A percentile compares a stretch with the other conserved stretches of the same genome.
phyloP scores from a whole-genome alignment of 176 grass and related monocot genomes.

The Zizania latifolia region DNA sequence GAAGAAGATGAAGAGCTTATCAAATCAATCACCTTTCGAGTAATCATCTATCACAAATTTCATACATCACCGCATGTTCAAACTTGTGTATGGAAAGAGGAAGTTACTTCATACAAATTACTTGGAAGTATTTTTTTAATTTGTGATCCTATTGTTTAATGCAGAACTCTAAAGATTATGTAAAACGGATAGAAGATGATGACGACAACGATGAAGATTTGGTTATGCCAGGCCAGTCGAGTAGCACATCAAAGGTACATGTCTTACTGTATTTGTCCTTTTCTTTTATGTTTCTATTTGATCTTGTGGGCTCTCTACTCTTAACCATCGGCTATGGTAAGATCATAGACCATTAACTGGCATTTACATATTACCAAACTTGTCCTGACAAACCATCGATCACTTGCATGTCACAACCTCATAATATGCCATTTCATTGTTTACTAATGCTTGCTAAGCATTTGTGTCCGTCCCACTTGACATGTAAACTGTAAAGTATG shows the following conservation, averaged over 20 bases:
- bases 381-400: background rate
- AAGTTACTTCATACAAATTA: background rate
- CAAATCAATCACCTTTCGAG: conserved; percentile 75
- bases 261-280: background rate
- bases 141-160: conserved; percentile 12
- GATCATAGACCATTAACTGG: background rate
- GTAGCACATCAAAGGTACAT: conserved; percentile 37
- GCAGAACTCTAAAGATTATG: conserved; percentile 84
- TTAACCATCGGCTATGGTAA: background rate
- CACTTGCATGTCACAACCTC: background rate
- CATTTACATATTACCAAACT: background rate
- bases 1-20: conserved; percentile 83
- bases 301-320: background rate
- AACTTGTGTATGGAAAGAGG: background rate
- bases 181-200: conserved; percentile 65
- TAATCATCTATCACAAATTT: conserved; percentile 34
- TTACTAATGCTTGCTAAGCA: background rate
- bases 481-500: background rate
- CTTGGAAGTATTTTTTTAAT: background rate
- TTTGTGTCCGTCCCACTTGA: background rate
- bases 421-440: background rate
- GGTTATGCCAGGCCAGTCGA: conserved; percentile 11
- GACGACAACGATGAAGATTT: conserved; percentile 48
- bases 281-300: background rate
- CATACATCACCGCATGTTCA: conserved; percentile 16